Percentiles rank a stretch among this genome's conserved stretches.
These are phyloP conservation scores for Vaccinium macrocarpon DNA, from an alignment of 148 eudicot species.

Conservation along the genomic window DNA sequence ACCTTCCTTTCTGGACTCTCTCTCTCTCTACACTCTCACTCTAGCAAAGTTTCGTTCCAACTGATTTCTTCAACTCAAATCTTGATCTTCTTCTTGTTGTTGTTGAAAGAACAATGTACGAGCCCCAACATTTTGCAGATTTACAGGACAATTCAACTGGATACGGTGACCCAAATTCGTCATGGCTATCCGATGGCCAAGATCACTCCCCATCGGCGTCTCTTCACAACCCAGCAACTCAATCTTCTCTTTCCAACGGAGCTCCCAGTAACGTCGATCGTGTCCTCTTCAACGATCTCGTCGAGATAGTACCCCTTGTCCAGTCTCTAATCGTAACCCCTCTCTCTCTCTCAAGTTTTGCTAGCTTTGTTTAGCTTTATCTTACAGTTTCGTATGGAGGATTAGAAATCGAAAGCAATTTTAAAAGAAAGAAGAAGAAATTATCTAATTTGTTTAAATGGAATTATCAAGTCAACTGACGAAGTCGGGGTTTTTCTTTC, in stretches of 20 bases:
- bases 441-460: no score
- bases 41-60: no score
- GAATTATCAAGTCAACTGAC: background rate
- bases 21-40: background rate
- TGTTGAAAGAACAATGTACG: conserved; percentile 23
- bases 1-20: background rate
- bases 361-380: background rate
- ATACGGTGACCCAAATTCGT: conserved; percentile 22
- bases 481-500: background rate
- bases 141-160: conserved; percentile 22
- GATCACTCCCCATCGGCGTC: conserved; percentile 23
- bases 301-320: conserved; percentile 77
- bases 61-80: background rate
- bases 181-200: conserved; percentile 35
- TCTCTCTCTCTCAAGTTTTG: conserved; percentile 7
- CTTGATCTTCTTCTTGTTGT: background rate
- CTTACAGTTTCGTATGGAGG: background rate
- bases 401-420: no score
- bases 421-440: no score
- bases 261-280: conserved; percentile 45
- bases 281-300: conserved; percentile 58
- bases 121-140: conserved; percentile 26
- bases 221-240: conserved; percentile 23
- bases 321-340: conserved; percentile 69
- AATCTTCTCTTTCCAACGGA: conserved; percentile 28